These are phyloP conservation scores for Solanum habrochaites DNA, from an alignment of 257 asterid species.

Conservation along the genomic window DNA sequence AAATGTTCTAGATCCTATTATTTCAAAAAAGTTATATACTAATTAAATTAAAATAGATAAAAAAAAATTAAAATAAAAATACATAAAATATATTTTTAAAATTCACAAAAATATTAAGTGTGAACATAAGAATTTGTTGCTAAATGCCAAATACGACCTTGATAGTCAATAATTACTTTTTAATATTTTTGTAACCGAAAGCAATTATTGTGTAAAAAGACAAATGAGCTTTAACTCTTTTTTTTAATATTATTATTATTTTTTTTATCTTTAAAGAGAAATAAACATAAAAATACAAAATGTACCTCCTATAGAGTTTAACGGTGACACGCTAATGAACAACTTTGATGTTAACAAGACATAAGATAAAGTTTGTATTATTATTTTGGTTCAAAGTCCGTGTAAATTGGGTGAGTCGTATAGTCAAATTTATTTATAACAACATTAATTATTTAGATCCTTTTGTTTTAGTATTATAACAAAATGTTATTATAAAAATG, in stretches of 20 bases:
- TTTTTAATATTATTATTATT: not conserved
- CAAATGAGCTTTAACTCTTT: not conserved
- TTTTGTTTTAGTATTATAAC: not conserved
- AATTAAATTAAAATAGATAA: too few relatives aligned
- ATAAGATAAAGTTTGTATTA: not conserved
- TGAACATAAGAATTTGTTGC: not conserved
- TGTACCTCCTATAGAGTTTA: not conserved
- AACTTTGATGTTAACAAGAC: not conserved
- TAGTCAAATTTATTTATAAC: not conserved
- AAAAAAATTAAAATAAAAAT: too few relatives aligned
- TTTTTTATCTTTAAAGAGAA: too few relatives aligned
- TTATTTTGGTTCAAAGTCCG: not conserved
- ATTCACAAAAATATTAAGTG: not conserved
- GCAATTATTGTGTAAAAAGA: not conserved
- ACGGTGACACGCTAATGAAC: not conserved
- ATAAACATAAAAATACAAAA: not conserved
- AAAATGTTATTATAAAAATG: not conserved
- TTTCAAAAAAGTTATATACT: too few relatives aligned
- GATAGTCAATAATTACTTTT: not conserved
- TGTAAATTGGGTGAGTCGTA: not conserved
- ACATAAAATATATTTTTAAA: too few relatives aligned
- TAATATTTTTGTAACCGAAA: not conserved
- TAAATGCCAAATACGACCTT: not conserved
- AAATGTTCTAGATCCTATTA: not conserved
- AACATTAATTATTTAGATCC: not conserved